Percentiles rank a stretch among this genome's conserved stretches.
These are phyloP conservation scores for Elaeagnus macrophylla DNA, from an alignment of 306 rosid species.

Conservation along the genomic window DNA sequence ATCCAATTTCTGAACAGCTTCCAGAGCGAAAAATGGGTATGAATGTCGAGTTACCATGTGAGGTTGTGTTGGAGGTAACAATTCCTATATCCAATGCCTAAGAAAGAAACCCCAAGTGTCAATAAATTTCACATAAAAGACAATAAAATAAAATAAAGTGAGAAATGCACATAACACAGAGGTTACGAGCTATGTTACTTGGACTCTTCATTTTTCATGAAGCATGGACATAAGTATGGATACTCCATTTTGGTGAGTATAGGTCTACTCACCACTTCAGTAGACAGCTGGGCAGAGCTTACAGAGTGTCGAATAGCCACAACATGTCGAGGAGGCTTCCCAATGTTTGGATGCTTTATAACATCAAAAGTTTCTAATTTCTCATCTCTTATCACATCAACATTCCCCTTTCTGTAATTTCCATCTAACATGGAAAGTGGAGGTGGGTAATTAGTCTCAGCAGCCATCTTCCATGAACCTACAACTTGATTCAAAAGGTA, in stretches of 20 bases:
- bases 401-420: constrained; percentile 23
- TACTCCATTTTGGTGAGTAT: not conserved
- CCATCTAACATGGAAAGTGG: constrained; percentile 24
- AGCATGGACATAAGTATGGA: too few species aligned
- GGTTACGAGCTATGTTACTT: too few species aligned
- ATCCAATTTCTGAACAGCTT: constrained; percentile 36
- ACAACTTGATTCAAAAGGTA: not conserved
- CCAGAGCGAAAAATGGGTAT: constrained; percentile 30
- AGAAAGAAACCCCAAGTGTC: not conserved
- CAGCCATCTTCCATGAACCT: constrained; percentile 28
- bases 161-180: not conserved
- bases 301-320: constrained; percentile 19
- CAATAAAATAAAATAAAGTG: not conserved
- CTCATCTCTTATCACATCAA: constrained; percentile 22
- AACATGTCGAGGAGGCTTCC: constrained; percentile 30
- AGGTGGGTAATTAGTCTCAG: constrained; percentile 26
- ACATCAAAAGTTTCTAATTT: constrained; percentile 17
- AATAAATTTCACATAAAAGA: not conserved
- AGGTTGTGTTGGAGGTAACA: constrained; percentile 20
- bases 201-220: too few species aligned
- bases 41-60: constrained; percentile 17
- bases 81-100: constrained; percentile 22
- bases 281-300: constrained; percentile 27
- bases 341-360: constrained; percentile 16
- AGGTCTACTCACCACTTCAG: constrained; percentile 19